Evolutionary conservation across 208 protist genomes (phyloP), one percentile per base, ranked within the genome.

Genomic region (Novymonas esmeraldas): DNA sequence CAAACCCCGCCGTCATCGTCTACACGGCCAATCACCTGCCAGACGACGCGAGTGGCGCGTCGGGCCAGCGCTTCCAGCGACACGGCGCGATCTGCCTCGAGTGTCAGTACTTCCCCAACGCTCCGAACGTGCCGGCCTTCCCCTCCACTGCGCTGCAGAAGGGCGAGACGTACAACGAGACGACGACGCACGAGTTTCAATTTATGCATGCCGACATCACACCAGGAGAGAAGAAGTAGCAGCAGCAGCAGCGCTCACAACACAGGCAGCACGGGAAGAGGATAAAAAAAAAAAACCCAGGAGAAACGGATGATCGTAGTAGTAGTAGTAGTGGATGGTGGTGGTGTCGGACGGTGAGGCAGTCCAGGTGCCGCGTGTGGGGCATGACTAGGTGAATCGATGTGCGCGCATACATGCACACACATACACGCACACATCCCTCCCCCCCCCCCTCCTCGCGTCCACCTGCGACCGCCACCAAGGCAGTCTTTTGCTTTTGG

Each of bases 51-150:
- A 68, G 67, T 36, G 87, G 87, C 70, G 69, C 63, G 16, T 58
- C 63, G 4, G 85, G 82, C n/a, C 48, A 86, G 64, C 81, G 87
- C 31, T 93, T 87, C 52, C 79, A 83, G 49, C 81, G 52, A 16
- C 80, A 89, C 59, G 73, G 76, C 54, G 87, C 71, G 34, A 80
- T 93, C 42, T 76, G 80, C 33, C 48, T 91, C n/a, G 78, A 89
- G 64, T 87, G 81, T 62, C 84, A 93, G 69, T 93, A 91, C 78
- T 93, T 91, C 60, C 87, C 87, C 3, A 90, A 93, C 67, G 84
- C 73, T 44, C 82, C 82, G 11, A 93, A 93, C 58, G 61, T 88
- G 36, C 16, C 42, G 26, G 72, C 54, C 33, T 93, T 93, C 45
- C 87, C 87, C 4, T 79, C 79, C 20, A 92, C 86, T 9, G 63